Evolutionary conservation across 2,329 filamentous ascomycete species (phyloP), one percentile per base, ranked within the genome.

Genomic region (Colletotrichum godetiae): DNA sequence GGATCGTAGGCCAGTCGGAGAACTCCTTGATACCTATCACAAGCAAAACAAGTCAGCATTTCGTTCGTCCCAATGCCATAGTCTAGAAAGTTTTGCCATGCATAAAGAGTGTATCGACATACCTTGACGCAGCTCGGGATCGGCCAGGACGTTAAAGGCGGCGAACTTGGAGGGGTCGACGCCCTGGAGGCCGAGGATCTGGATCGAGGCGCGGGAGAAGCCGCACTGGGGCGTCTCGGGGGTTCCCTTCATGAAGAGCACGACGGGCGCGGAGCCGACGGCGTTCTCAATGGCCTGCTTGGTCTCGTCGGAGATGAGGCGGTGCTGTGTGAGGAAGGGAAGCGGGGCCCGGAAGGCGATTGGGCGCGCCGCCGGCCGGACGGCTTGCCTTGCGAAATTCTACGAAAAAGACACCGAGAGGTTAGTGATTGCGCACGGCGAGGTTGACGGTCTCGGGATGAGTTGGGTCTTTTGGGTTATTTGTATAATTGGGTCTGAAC

Each of bases 231-330:
- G 97, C 74, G 91, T 94, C 86, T 98, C 95, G 72, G 97, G 97
- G 1, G 97, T 98, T 73, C 97, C 97, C 88, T 99, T 99, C 97
- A 99, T 99, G 88, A 99, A 99, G 70, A 99, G 89, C 1, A 99
- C 97, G 0, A 99, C 96, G 2, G 96, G 96, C 0, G 95, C 93
- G 0, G 95, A 95, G 29, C 86, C 88, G 19, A 99, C 92, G 37
- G 96, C 96, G 82, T 95, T 94, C 83, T 98, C 94, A 79, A 99
- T 99, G 31, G 95, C 95, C 52, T 91, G 85, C 75, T 90, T 91
- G 12, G 94, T 97, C 80, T 95, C 90, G 78, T 92, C 90, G 37
- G 96, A 98, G 60, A 99, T 90, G 53, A 94, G 88, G 70, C 95
- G 93, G 72, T 88, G 84, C 75, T 88, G 87, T 31, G 70, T 67